A percentile compares a stretch with the other conserved stretches of the same genome.
phyloP scores from a whole-genome alignment of 2,329 filamentous ascomycete species.

The Fusarium agapanthi region DNA sequence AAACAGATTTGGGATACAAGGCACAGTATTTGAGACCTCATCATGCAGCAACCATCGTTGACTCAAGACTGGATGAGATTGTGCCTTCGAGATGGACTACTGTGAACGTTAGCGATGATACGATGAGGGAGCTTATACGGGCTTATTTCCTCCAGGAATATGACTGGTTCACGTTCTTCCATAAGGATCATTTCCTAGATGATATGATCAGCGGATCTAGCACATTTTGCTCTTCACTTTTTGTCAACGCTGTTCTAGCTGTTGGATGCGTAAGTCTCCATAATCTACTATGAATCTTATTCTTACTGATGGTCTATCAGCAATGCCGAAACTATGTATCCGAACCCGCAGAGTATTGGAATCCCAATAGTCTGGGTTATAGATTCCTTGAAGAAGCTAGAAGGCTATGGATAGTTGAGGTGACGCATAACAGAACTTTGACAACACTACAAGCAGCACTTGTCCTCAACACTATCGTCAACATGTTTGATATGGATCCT shows the following conservation, averaged over 20 bases:
- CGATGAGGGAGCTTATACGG: not conserved
- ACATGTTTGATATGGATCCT: conserved; percentile 8
- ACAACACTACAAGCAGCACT: conserved; percentile 1
- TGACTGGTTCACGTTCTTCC: conserved; percentile 4
- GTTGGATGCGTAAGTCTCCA: not conserved
- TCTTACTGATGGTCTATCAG: not conserved
- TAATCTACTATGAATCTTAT: fast-evolving
- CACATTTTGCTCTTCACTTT: not conserved
- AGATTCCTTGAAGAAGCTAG: conserved; percentile 11
- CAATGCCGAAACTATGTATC: not conserved
- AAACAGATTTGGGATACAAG: not conserved
- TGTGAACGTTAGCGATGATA: not conserved
- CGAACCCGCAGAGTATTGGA: conserved; percentile 12
- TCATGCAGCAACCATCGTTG: conserved; percentile 8
- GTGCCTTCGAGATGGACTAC: conserved; percentile 1
- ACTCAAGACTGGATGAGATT: not conserved
- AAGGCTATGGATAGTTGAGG: not conserved
- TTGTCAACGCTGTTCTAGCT: conserved; percentile 13
- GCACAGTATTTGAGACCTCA: conserved; percentile 14
- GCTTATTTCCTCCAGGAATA: conserved; percentile 15
- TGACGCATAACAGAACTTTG: not conserved
- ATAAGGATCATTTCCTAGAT: conserved; percentile 13
- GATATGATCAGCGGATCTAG: not conserved
- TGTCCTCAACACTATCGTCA: not conserved
- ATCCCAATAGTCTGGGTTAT: not conserved